phyloP scores from a whole-genome alignment of 2,329 filamentous ascomycete genomes.

The Pestalotiopsis sp. region DNA sequence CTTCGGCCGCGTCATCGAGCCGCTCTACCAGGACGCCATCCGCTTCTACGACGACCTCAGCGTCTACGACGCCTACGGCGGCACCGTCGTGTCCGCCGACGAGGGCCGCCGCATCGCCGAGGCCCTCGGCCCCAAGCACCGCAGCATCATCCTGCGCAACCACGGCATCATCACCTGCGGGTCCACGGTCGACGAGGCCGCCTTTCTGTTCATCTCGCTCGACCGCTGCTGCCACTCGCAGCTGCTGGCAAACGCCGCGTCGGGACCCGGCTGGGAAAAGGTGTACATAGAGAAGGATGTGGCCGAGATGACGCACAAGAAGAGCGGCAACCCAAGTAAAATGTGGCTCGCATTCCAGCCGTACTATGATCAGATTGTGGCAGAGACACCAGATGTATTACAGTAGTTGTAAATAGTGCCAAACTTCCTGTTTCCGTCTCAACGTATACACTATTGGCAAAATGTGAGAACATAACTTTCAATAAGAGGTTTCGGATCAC shows the following conservation, averaged over 20 bases:
- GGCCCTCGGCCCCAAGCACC: constrained; percentile 41
- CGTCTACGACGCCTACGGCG: constrained; percentile 30
- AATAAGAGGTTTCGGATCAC: no score
- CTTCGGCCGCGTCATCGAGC: constrained; percentile 59
- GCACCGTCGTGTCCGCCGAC: constrained; percentile 42
- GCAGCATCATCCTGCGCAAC: constrained; percentile 44
- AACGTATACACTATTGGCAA: no score
- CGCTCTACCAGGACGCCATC: constrained; percentile 60
- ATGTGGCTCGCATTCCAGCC: constrained; percentile 10
- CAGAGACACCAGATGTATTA: neutral
- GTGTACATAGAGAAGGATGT: constrained; percentile 11
- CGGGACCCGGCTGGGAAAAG: constrained; percentile 9
- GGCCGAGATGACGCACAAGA: constrained; percentile 11
- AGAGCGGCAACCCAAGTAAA: constrained; percentile 5
- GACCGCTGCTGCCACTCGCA: constrained; percentile 39
- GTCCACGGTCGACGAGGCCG: constrained; percentile 40
- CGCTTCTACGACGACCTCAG: constrained; percentile 47
- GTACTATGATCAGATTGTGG: constrained; percentile 6
- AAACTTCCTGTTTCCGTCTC: neutral
- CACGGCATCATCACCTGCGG: constrained; percentile 47
- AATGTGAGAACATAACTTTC: no score
- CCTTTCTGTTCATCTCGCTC: constrained; percentile 46
- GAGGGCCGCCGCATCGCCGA: constrained; percentile 43
- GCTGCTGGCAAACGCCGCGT: constrained; percentile 36
- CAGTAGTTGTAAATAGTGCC: neutral